phyloP scores from a whole-genome alignment of 345 rosid genomes.

The Pistacia integerrima region DNA sequence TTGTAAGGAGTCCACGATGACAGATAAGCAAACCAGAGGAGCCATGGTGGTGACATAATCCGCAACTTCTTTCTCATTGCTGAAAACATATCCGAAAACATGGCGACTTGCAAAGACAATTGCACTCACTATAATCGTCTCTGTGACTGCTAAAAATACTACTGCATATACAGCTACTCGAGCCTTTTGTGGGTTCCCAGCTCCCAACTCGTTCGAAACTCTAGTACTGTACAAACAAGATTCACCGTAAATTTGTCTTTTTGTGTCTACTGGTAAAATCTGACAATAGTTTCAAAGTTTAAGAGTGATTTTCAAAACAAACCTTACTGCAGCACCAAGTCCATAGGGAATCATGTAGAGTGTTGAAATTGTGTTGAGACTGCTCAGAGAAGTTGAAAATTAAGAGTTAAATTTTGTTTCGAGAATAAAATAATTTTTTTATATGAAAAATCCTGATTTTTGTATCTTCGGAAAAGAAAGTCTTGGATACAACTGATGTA shows the following conservation, averaged over 20 bases:
- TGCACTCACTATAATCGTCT: conserved; percentile 40
- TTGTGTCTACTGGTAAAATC: too few species aligned
- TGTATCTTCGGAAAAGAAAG: too few species aligned
- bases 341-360: conserved; percentile 61
- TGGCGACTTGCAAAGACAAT: conserved; percentile 43
- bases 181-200: conserved; percentile 60
- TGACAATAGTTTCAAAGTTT: too few species aligned
- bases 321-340: conserved; percentile 74
- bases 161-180: conserved; percentile 43
- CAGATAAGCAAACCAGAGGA: conserved; percentile 65
- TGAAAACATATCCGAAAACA: conserved; percentile 65
- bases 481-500: too few species aligned
- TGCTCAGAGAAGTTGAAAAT: conserved; percentile 27
- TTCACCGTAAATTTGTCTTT: too few species aligned
- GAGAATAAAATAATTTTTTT: too few species aligned
- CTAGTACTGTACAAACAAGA: conserved; percentile 51
- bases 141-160: conserved; percentile 40
- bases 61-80: conserved; percentile 71
- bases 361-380: conserved; percentile 56
- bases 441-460: neutral
- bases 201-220: conserved; percentile 89
- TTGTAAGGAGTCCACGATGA: conserved; percentile 63
- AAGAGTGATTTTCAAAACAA: neutral
- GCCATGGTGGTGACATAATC: conserved; percentile 67
- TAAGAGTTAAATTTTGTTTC: neutral